These are phyloP conservation scores for Talaromyces adpressus DNA, from an alignment of 495 filamentous ascomycete genomes.

Conservation along the genomic window DNA sequence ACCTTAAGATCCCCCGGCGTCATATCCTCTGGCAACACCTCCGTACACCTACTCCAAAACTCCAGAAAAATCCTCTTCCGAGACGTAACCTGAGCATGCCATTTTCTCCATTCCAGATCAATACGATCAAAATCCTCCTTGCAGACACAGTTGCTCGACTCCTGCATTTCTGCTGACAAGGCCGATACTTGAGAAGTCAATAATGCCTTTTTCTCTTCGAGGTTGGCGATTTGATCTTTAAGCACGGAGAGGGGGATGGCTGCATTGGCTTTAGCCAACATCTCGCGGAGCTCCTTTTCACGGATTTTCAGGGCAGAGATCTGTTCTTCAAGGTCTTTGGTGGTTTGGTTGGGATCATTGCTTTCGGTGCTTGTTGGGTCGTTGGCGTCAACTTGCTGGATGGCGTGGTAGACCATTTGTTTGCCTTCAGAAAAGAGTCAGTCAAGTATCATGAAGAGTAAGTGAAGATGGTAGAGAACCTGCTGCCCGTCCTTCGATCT, in stretches of 20 bases:
- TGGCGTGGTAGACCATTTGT: conserved; percentile 55
- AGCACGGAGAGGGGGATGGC: conserved; percentile 49
- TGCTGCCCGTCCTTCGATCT: conserved; percentile 46
- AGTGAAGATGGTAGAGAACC: neutral
- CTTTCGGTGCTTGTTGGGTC: conserved; percentile 30
- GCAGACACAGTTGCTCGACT: conserved; percentile 34
- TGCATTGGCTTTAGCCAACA: conserved; percentile 39
- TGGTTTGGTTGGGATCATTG: conserved; percentile 40
- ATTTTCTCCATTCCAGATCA: conserved; percentile 43
- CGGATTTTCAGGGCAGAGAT: conserved; percentile 39
- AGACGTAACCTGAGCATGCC: conserved; percentile 35
- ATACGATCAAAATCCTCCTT: conserved; percentile 39
- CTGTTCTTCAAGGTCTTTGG: conserved; percentile 40
- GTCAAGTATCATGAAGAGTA: neutral
- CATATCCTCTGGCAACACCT: conserved; percentile 39
- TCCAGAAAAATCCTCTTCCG: conserved; percentile 47
- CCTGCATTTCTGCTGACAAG: conserved; percentile 22
- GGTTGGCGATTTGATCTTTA: conserved; percentile 29
- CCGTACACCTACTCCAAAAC: conserved; percentile 42
- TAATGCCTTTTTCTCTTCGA: conserved; percentile 39
- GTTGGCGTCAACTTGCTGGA: conserved; percentile 42
- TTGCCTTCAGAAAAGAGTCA: conserved; percentile 38
- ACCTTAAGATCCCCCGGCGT: conserved; percentile 46
- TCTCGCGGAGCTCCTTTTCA: conserved; percentile 44
- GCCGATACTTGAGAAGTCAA: conserved; percentile 31